Evolutionary conservation across 768 basidiomycete species (phyloP).

Genomic region (Pluteus cervinus): DNA sequence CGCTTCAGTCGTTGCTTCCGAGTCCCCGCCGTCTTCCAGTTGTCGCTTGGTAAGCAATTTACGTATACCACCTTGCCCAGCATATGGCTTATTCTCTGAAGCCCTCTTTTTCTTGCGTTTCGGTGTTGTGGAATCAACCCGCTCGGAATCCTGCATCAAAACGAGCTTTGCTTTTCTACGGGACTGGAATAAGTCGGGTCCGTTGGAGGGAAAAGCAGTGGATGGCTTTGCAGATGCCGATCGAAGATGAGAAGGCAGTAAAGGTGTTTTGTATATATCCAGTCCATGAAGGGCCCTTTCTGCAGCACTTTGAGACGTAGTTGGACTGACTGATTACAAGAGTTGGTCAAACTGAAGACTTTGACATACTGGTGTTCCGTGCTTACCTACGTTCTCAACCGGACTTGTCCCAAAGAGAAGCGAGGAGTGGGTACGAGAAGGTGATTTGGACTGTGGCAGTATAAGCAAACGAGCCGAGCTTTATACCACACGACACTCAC

Average conservation of each 20-base stretch:
- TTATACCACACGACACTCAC: conserved; percentile 32
- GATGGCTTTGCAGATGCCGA: conserved; percentile 27
- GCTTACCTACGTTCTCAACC: conserved; percentile 24
- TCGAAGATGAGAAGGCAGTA: conserved; percentile 57
- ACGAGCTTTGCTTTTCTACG: conserved; percentile 35
- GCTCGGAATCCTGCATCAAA: conserved; percentile 59
- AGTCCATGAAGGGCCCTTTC: conserved; percentile 67
- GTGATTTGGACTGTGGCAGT: conserved; percentile 37
- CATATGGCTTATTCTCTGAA: conserved; percentile 69
- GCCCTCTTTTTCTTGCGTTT: conserved; percentile 33
- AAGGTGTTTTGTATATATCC: conserved; percentile 75
- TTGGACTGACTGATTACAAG: no score
- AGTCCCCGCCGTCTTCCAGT: conserved; percentile 47
- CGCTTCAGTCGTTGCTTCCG: conserved; percentile 20
- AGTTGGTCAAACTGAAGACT: no score
- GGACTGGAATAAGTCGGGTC: conserved; percentile 62
- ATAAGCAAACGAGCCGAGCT: conserved; percentile 5
- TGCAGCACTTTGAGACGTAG: conserved; percentile 39
- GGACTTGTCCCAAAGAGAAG: conserved; percentile 40
- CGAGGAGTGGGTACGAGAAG: conserved; percentile 45
- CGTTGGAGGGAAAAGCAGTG: conserved; percentile 29
- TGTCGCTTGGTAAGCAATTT: conserved; percentile 62
- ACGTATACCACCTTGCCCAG: conserved; percentile 75
- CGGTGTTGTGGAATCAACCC: conserved; percentile 32
- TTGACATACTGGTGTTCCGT: no score